Evolutionary conservation across 768 basidiomycete species (phyloP).

Genomic region (Suillus luteus): DNA sequence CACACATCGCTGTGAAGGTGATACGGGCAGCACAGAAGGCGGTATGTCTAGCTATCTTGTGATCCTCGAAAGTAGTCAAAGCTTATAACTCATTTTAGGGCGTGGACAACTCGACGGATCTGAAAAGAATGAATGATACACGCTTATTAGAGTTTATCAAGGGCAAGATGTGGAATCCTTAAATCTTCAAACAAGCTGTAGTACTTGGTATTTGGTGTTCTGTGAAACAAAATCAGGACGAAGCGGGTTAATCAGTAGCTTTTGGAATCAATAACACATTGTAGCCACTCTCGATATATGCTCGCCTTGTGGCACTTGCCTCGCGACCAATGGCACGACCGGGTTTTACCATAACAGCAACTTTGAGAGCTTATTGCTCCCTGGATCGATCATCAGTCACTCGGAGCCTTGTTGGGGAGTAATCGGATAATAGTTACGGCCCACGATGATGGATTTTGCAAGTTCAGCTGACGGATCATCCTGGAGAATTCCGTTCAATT

Average conservation of each 20-base stretch:
- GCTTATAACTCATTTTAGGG: constrained; percentile 35
- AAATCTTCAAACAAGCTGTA: not conserved
- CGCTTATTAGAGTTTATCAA: constrained; percentile 56
- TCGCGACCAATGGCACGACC: not conserved
- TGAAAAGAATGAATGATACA: constrained; percentile 58
- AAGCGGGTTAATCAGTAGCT: not conserved
- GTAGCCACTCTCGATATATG: not conserved
- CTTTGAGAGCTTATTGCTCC: not conserved
- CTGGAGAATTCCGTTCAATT: not conserved
- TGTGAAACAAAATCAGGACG: not conserved
- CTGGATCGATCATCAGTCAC: not conserved
- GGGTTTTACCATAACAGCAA: not conserved
- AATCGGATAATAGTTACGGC: not conserved
- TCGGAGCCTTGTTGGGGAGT: not conserved
- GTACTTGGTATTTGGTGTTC: not conserved
- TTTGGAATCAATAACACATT: not conserved
- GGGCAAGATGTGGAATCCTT: constrained; percentile 74
- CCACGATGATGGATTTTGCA: not conserved
- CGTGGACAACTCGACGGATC: constrained; percentile 54
- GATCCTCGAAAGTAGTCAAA: constrained; percentile 20
- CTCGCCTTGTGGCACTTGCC: not conserved
- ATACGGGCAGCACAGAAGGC: constrained; percentile 81
- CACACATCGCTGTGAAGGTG: constrained; percentile 69
- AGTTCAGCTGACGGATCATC: not conserved
- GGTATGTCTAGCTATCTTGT: constrained; percentile 40